Percentiles rank a stretch among this genome's conserved stretches.
Evolutionary conservation across 2,329 filamentous ascomycete species (phyloP).

Genomic region (Colletotrichum lupini): DNA sequence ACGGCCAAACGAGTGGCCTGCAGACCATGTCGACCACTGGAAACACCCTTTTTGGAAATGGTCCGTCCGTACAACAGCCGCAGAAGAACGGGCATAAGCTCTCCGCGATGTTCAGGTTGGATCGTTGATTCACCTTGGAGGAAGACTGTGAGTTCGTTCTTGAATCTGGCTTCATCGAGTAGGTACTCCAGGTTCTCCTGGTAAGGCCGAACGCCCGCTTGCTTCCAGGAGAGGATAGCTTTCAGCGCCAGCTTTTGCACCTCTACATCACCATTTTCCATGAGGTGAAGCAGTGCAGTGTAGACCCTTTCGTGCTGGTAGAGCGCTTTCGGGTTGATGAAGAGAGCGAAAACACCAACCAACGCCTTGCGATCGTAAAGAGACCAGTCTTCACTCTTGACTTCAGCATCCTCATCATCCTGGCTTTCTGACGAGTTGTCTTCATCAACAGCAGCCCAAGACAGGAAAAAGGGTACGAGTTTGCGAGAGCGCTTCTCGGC

Average conservation of each 20-base stretch:
- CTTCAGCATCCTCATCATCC: conserved; percentile 56
- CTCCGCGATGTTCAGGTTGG: conserved; percentile 75
- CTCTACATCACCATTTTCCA: conserved; percentile 90
- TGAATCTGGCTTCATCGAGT: conserved; percentile 90
- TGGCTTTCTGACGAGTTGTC: conserved; percentile 48
- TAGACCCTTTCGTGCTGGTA: conserved; percentile 84
- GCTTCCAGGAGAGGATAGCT: conserved; percentile 90
- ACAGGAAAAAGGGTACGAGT: conserved; percentile 86
- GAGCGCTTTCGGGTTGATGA: conserved; percentile 86
- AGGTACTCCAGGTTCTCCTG: conserved; percentile 88
- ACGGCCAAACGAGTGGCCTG: conserved; percentile 84
- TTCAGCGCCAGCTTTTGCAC: conserved; percentile 88
- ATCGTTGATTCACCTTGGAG: conserved; percentile 81
- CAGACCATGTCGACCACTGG: conserved; percentile 83
- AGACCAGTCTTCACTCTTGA: conserved; percentile 67
- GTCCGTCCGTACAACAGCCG: conserved; percentile 90
- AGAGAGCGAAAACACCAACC: conserved; percentile 83
- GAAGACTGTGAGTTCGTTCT: conserved; percentile 92
- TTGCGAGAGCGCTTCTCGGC: conserved; percentile 89
- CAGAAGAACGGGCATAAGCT: conserved; percentile 87
- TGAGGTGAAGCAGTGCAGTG: conserved; percentile 76
- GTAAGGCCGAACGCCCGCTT: conserved; percentile 78
- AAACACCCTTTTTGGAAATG: conserved; percentile 82
- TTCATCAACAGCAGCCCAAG: conserved; percentile 75
- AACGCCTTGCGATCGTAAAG: conserved; percentile 86